A percentile compares a stretch with the other conserved stretches of the same genome.
Conservation (phyloP, 2,329 filamentous ascomycete genomes). For the Alternaria sp. region DNA sequence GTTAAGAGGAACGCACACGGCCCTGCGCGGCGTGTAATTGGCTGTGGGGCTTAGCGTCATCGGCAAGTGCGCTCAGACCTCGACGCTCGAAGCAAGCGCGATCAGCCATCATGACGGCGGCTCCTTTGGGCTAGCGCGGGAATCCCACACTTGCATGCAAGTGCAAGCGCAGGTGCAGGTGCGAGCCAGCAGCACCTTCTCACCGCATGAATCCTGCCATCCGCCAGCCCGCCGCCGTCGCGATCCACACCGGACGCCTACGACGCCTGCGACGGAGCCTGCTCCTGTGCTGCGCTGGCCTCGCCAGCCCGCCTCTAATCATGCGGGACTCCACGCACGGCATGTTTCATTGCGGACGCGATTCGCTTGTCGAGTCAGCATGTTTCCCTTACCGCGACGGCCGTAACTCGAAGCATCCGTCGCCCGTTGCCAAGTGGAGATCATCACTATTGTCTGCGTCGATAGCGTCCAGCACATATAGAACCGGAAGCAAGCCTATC, state of each 20-base stretch:
- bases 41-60: slow-evolving; percentile 24
- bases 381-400: slow-evolving; percentile 15
- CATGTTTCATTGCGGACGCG: slow-evolving; percentile 22
- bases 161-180: background rate
- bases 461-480: slow-evolving; percentile 20
- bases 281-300: slow-evolving; percentile 6
- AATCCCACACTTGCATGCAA: slow-evolving; percentile 14
- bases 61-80: slow-evolving; percentile 23
- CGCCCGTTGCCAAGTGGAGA: slow-evolving; percentile 37
- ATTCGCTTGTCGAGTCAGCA: slow-evolving; percentile 22
- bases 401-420: slow-evolving; percentile 21
- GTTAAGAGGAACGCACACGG: slow-evolving; percentile 30
- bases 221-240: slow-evolving; percentile 11
- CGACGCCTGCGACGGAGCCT: slow-evolving; percentile 9
- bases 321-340: slow-evolving; percentile 19
- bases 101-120: slow-evolving; percentile 19
- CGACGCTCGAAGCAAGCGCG: slow-evolving; percentile 21
- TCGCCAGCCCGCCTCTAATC: slow-evolving; percentile 9
- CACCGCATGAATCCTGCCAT: slow-evolving; percentile 22
- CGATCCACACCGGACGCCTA: slow-evolving; percentile 8
- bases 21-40: slow-evolving; percentile 25
- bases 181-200: slow-evolving; percentile 16
- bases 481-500: slow-evolving; percentile 17
- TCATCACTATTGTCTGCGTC: slow-evolving; percentile 35
- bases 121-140: slow-evolving; percentile 4